Conservation (phyloP, 768 basidiomycete species). For the Tricholoma flavovirens region DNA sequence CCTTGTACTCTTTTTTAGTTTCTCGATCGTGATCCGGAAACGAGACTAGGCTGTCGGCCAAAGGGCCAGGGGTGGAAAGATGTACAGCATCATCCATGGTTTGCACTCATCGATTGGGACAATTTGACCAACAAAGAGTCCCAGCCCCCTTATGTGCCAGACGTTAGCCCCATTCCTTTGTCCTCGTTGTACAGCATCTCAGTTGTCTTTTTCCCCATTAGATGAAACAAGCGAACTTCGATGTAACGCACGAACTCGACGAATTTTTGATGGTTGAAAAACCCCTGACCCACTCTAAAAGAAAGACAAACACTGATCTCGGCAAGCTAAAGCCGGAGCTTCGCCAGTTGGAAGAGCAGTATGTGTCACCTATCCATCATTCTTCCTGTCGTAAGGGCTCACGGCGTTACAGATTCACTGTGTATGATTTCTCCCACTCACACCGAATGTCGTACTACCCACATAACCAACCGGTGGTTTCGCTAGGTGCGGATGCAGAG, state of each 20-base stretch:
- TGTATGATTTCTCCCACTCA: slow-evolving; percentile 77
- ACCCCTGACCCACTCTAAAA: slow-evolving; percentile 90
- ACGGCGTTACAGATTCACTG: slow-evolving; percentile 60
- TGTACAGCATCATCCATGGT: slow-evolving; percentile 82
- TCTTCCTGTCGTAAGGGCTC: background rate
- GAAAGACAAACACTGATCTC: slow-evolving; percentile 80
- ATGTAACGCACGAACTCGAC: slow-evolving; percentile 94
- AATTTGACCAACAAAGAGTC: slow-evolving; percentile 61
- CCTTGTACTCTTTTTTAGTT: slow-evolving; percentile 45
- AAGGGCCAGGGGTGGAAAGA: slow-evolving; percentile 70
- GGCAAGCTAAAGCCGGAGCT: slow-evolving; percentile 90
- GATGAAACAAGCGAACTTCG: slow-evolving; percentile 98
- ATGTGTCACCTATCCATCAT: slow-evolving; percentile 19
- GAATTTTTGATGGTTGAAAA: slow-evolving; percentile 98
- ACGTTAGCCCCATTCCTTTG: slow-evolving; percentile 51
- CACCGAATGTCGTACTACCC: slow-evolving; percentile 84
- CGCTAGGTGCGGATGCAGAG: slow-evolving; percentile 36
- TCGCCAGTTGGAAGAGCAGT: slow-evolving; percentile 92
- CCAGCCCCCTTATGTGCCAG: slow-evolving; percentile 85
- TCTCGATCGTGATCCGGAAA: slow-evolving; percentile 74
- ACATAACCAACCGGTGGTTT: slow-evolving; percentile 60
- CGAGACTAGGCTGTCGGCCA: slow-evolving; percentile 75
- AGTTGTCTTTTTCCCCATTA: slow-evolving; percentile 26
- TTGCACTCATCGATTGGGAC: slow-evolving; percentile 76
- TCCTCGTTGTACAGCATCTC: background rate